Evolutionary conservation across 306 rosid genomes (phyloP).

Genomic region (Chamaecrista fasciculata): DNA sequence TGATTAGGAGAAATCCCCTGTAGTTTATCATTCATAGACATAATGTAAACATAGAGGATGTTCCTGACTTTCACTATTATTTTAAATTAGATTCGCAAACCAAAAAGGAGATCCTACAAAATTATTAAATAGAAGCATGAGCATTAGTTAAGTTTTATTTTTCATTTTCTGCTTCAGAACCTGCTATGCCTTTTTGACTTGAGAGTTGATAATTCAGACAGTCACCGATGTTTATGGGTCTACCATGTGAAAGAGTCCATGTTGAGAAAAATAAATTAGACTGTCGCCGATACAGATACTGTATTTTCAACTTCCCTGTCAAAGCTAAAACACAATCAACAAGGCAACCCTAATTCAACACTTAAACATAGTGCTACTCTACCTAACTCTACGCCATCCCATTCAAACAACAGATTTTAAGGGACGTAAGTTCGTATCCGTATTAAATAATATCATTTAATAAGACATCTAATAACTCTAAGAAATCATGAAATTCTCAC

Average conservation of each 20-base stretch:
- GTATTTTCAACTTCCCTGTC: conserved; percentile 19
- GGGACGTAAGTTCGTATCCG: too few species aligned
- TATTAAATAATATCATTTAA: too few species aligned
- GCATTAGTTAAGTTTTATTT: too few species aligned
- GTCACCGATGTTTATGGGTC: conserved; percentile 3
- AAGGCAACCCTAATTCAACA: conserved; percentile 44
- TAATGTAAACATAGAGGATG: too few species aligned
- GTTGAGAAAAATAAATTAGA: not conserved
- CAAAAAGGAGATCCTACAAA: too few species aligned
- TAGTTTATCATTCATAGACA: too few species aligned
- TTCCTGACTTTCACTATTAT: too few species aligned
- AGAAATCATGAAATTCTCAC: too few species aligned
- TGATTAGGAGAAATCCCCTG: too few species aligned
- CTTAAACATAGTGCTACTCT: conserved; percentile 17
- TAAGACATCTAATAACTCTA: too few species aligned
- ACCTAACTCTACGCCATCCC: not conserved
- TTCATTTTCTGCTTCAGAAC: not conserved
- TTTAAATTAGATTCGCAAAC: too few species aligned
- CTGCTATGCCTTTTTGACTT: not conserved
- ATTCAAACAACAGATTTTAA: conserved; percentile 27
- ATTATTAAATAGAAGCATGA: too few species aligned
- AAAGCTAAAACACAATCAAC: conserved; percentile 31
- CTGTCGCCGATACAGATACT: not conserved
- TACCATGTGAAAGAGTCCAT: not conserved
- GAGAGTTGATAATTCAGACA: not conserved